Base-by-base conservation (phyloP, 805 yeast species). In the Ogataea trehalophila region DNA sequence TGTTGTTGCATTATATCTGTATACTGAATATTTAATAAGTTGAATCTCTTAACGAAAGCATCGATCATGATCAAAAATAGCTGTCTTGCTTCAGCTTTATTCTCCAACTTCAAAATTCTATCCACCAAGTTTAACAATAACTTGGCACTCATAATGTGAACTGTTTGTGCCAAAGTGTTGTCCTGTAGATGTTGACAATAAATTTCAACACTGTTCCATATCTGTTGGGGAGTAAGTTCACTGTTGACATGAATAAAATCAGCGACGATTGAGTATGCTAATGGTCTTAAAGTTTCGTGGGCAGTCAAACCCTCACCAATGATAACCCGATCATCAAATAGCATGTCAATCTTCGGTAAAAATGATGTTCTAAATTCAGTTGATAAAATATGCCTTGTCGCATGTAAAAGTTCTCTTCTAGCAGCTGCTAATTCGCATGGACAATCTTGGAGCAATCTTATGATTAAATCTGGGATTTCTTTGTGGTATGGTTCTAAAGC, bases 71-170 rank as follows among this genome's bases (percentile, higher is more conserved):
- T 74, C 78, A 94, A 80, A 68, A 90, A 79, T 45, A 95, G 70
- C 63, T 89, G 95, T 45, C 94, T 74, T 2, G 89, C 86, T 52
- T 94, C 96, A 26, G 80, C 76, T 55, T 87, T 87, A 45, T 86
- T 85, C 37, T 87, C 91, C 56, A 91, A 66, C 58, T 86, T 85
- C 77, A 86, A 76, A 37, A 94, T 85, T 39, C 95, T 73, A 55
- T 95, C 99, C 18, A 94, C 92, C 57, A 95, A 71, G 64, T 94
- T 95, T 52, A 92, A 67, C 33, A 94, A 68, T 33, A 94, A 71
- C 66, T 91, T 92, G 2, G 97, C 96, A 68, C 97, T 87, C 97
- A 94, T 90, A 9, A 91, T 87, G 65, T 95, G 98, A 35, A 91
- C 96, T 6, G 95, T 87, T 51, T 88, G 75, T 1, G 95, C 94